These are phyloP conservation scores for Trichoderma breve DNA, from an alignment of 2,329 filamentous ascomycete species.

Conservation along the genomic window DNA sequence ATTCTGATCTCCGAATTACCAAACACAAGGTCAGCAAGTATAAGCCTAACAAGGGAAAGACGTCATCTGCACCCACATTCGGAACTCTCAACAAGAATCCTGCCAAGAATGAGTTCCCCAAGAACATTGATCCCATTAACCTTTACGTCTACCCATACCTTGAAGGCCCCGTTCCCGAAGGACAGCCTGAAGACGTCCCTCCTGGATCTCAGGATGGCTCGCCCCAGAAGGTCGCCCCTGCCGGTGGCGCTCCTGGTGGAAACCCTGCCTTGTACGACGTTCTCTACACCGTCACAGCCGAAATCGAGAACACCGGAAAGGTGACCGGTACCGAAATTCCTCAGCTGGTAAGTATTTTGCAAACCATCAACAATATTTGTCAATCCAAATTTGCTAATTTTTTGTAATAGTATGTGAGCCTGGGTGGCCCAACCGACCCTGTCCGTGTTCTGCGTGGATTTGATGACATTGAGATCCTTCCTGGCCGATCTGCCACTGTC, in stretches of 20 bases:
- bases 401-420: background rate
- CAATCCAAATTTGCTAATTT: background rate
- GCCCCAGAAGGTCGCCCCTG: background rate
- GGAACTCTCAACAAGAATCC: background rate
- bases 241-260: background rate
- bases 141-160: conserved; percentile 5
- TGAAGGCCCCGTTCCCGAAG: background rate
- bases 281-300: background rate
- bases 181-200: background rate
- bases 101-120: background rate
- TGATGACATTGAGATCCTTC: conserved; percentile 1
- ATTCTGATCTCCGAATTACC: background rate
- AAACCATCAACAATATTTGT: background rate
- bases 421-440: background rate
- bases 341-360: background rate
- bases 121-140: background rate
- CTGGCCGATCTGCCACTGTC: background rate
- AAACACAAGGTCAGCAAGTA: background rate
- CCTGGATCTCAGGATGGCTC: background rate
- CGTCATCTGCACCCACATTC: background rate
- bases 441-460: background rate
- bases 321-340: background rate
- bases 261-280: background rate
- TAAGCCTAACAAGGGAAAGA: background rate
- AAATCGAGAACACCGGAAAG: conserved; percentile 1